A percentile compares a stretch with the other conserved stretches of the same genome.
Evolutionary conservation across 1,284 basidiomycete genomes (phyloP).

Genomic region (Papiliotrema nemorosa): DNA sequence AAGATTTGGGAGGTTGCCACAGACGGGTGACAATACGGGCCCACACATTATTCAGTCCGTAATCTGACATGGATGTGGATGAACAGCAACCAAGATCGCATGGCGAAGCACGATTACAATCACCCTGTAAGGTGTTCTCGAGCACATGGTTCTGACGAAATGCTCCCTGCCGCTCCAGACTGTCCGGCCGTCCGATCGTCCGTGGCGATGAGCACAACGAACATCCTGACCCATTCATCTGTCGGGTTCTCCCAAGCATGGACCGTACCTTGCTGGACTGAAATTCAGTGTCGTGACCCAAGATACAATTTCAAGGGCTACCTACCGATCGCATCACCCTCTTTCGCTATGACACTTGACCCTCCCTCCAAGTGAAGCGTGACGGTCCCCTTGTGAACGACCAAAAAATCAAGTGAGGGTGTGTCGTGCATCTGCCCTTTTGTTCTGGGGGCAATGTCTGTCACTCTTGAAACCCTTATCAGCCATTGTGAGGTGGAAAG

Average conservation of each 20-base stretch:
- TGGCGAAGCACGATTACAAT: too few species aligned
- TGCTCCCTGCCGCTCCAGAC: too few species aligned
- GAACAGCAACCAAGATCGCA: too few species aligned
- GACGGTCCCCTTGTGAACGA: slow-evolving; percentile 10
- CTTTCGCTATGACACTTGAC: slow-evolving; percentile 4
- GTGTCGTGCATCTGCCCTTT: slow-evolving; percentile 12
- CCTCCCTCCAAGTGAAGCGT: slow-evolving; percentile 13
- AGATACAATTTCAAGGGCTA: neutral
- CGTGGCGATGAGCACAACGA: slow-evolving; percentile 9
- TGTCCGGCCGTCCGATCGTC: neutral
- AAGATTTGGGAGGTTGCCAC: too few species aligned
- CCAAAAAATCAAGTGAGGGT: slow-evolving; percentile 10
- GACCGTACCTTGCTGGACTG: slow-evolving; percentile 10
- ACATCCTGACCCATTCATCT: slow-evolving; percentile 15
- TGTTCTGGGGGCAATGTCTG: slow-evolving; percentile 9
- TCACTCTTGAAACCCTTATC: slow-evolving; percentile 1
- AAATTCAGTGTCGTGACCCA: neutral
- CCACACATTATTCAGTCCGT: too few species aligned
- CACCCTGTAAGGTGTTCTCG: too few species aligned
- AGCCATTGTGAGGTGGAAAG: neutral
- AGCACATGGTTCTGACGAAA: too few species aligned
- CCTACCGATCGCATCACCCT: slow-evolving; percentile 13
- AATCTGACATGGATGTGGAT: too few species aligned
- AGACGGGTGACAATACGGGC: too few species aligned
- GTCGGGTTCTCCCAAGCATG: slow-evolving; percentile 15